Evolutionary conservation across 441 rosid genomes (phyloP).

Genomic region (Arabidopsis hybrid): DNA sequence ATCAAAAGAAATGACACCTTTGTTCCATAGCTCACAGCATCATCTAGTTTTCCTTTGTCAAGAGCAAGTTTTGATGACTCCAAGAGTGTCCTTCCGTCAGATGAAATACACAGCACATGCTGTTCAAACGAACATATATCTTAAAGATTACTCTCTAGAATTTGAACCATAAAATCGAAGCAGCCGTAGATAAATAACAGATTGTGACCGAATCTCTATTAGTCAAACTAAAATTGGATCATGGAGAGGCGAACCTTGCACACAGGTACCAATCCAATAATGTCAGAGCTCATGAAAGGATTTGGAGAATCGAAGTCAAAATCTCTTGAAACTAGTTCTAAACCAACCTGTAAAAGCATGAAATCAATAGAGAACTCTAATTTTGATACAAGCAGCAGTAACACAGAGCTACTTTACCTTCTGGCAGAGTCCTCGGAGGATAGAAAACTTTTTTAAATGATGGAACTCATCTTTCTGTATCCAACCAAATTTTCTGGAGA

Average conservation of each 20-base stretch:
- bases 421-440: constrained; percentile 80
- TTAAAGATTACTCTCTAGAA: constrained; percentile 23
- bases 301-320: constrained; percentile 70
- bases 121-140: constrained; percentile 48
- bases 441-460: constrained; percentile 69
- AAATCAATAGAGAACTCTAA: constrained; percentile 41
- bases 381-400: constrained; percentile 26
- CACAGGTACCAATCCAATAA: constrained; percentile 79
- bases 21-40: constrained; percentile 78
- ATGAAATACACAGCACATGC: constrained; percentile 86
- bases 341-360: constrained; percentile 65
- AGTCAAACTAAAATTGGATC: constrained; percentile 30
- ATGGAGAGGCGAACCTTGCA: constrained; percentile 59
- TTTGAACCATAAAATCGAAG: constrained; percentile 8
- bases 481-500: constrained; percentile 72
- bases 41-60: constrained; percentile 91
- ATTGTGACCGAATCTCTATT: constrained; percentile 29
- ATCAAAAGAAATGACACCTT: constrained; percentile 54
- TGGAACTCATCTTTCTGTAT: constrained; percentile 64
- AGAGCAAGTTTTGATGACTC: constrained; percentile 92
- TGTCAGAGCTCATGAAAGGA: constrained; percentile 72
- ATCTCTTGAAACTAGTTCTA: constrained; percentile 81
- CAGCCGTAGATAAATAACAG: constrained; percentile 9
- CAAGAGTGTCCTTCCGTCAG: constrained; percentile 74
- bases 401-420: constrained; percentile 56